A percentile compares a stretch with the other conserved stretches of the same genome.
Evolutionary conservation across 2,329 filamentous ascomycete species (phyloP).

Genomic region (Colletotrichum incanum): DNA sequence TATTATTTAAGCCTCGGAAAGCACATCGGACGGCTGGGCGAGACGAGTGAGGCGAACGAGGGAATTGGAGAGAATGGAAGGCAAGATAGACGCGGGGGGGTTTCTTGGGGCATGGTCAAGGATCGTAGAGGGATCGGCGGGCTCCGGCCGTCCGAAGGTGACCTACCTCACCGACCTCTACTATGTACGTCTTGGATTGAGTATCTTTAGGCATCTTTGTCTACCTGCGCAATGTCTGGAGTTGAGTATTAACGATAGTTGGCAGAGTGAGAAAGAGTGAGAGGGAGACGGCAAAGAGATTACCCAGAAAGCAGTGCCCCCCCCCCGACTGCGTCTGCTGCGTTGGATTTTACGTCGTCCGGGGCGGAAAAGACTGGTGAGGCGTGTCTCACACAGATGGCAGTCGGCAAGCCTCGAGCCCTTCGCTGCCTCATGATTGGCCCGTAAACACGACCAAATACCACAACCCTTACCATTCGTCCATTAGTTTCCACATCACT

Average conservation of each 20-base stretch:
- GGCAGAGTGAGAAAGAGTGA: background rate
- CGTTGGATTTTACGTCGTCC: background rate
- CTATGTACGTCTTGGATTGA: background rate
- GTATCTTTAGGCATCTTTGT: background rate
- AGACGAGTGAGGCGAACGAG: background rate
- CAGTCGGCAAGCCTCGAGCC: background rate
- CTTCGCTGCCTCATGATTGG: background rate
- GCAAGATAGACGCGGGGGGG: background rate
- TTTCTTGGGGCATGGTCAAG: constrained; percentile 3
- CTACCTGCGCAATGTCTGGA: background rate
- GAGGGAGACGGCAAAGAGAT: background rate
- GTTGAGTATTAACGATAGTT: too few relatives aligned
- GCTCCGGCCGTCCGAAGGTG: constrained; percentile 36
- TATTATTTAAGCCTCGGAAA: background rate
- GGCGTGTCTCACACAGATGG: background rate
- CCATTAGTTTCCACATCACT: background rate
- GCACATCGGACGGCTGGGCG: background rate
- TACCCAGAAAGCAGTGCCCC: background rate
- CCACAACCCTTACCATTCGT: background rate
- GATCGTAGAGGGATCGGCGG: constrained; percentile 33
- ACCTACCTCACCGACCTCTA: background rate
- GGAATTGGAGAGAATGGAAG: constrained; percentile 3
- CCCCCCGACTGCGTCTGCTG: background rate
- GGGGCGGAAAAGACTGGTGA: background rate
- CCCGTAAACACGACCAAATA: constrained; percentile 19